These are phyloP conservation scores for Eucalyptus dawsonii DNA, from an alignment of 345 rosid genomes.

Conservation along the genomic window DNA sequence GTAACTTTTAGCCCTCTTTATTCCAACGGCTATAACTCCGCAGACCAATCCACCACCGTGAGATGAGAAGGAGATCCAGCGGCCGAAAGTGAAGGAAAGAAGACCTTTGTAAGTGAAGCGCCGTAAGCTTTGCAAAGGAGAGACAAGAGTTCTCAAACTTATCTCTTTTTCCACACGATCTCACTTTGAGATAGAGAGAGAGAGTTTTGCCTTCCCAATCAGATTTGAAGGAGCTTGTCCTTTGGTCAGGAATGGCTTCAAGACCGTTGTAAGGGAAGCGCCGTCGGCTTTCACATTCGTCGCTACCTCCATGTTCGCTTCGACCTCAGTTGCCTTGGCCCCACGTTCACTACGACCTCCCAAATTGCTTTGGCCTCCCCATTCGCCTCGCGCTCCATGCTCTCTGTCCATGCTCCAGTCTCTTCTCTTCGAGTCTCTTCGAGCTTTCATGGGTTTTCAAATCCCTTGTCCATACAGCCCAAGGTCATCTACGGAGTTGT, in stretches of 20 bases:
- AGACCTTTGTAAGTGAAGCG: neutral
- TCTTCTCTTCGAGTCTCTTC: neutral
- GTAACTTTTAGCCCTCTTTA: neutral
- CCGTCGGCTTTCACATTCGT: accelerated
- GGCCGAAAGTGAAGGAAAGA: too few species aligned
- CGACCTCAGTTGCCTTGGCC: too few species aligned
- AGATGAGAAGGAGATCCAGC: too few species aligned
- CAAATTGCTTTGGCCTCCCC: accelerated
- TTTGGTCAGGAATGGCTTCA: neutral
- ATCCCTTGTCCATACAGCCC: neutral
- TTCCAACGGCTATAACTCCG: neutral
- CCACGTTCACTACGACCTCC: too few species aligned
- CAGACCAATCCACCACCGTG: too few species aligned
- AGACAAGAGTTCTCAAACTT: neutral
- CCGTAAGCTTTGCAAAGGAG: neutral
- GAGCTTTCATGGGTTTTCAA: neutral
- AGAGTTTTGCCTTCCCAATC: neutral
- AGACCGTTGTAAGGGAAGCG: neutral
- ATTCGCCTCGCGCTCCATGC: neutral
- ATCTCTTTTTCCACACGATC: neutral
- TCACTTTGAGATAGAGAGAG: neutral
- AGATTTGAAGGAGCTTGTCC: neutral
- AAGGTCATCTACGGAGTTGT: neutral
- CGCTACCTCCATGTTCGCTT: too few species aligned
- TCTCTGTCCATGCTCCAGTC: too few species aligned